Evolutionary conservation across 164 flowering plant genomes (phyloP), one percentile per base, ranked within the genome.

Genomic region (Macadamia integrifolia): DNA sequence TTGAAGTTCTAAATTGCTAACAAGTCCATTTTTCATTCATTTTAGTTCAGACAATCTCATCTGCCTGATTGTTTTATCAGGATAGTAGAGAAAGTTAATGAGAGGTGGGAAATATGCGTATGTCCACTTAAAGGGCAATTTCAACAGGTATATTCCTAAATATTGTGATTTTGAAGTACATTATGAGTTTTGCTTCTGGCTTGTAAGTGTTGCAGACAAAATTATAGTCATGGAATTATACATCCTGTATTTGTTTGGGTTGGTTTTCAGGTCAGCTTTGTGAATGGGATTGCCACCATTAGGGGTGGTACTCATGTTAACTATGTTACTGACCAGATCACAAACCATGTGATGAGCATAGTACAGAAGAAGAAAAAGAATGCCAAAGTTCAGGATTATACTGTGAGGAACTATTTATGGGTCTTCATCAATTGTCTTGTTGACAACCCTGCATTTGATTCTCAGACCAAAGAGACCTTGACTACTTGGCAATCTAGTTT

Each of bases 231-330:
- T 56, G 32, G 3, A 35, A 2, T 35, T 35, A 23, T 23, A 35
- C 40, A 35, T 35, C 3, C 40, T 35, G 40, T 35, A 35, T 35
- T 35, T 35, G 40, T 5, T 29, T 64, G 55, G 23, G 40, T 42
- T 72, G 23, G 23, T 23, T 23, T 23, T 32, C 91, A 94, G 99
- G 99, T 92, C 74, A 92, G 99, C 82, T 94, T 94, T 78, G 99
- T 94, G n/a, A 94, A 94, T 65, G 60, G 76, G n/a, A 94, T 94
- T 63, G 86, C 97, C 32, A 94, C 99, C 59, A 88, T 89, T 76
- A 94, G 90, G 80, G 99, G 99, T 62, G 99, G 99, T 14, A 90
- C 99, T 23, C 97, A 94, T 79, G 98, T 94, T 18, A 97, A 94
- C 59, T 85, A 87, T 61, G 82, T 94, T 0, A 86, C 96, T 0